Conservation (phyloP, 805 yeast genomes). For the Yamadazyma paraphyllophila region DNA sequence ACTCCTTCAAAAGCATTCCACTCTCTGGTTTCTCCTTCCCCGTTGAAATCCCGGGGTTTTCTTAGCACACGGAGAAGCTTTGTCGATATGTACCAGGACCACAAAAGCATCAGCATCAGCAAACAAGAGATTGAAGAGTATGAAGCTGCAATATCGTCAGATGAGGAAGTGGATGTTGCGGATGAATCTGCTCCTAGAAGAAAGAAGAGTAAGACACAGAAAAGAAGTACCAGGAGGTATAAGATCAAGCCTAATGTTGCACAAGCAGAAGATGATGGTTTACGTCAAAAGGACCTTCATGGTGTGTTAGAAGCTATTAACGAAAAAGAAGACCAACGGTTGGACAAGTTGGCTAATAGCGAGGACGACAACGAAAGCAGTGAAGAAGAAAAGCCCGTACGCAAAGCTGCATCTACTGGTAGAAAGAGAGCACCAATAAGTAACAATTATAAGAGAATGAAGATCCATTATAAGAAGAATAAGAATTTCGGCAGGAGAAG, state of each 20-base stretch:
- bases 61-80: conserved; percentile 30
- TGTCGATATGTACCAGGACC: conserved; percentile 48
- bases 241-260: conserved; percentile 43
- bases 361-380: conserved; percentile 10
- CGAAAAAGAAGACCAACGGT: conserved; percentile 21
- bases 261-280: conserved; percentile 22
- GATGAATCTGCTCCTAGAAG: conserved; percentile 3
- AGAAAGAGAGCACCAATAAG: conserved; percentile 35
- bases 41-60: conserved; percentile 28
- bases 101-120: conserved; percentile 26
- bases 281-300: conserved; percentile 42
- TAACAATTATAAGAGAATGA: conserved; percentile 51
- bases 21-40: conserved; percentile 47
- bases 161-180: conserved; percentile 4
- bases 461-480: conserved; percentile 43
- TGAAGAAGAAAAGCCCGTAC: conserved; percentile 12
- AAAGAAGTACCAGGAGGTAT: conserved; percentile 51
- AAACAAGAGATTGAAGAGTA: conserved; percentile 14
- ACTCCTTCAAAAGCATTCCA: conserved; percentile 2
- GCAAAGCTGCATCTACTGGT: conserved; percentile 4
- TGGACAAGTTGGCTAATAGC: conserved; percentile 21
- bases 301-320: conserved; percentile 35
- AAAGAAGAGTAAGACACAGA: conserved; percentile 44
- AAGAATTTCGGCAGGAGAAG: conserved; percentile 22
- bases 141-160: conserved; percentile 10